Evolutionary conservation across 108 stramenopile genomes (phyloP).

Genomic region (Cylindrotheca closterium): DNA sequence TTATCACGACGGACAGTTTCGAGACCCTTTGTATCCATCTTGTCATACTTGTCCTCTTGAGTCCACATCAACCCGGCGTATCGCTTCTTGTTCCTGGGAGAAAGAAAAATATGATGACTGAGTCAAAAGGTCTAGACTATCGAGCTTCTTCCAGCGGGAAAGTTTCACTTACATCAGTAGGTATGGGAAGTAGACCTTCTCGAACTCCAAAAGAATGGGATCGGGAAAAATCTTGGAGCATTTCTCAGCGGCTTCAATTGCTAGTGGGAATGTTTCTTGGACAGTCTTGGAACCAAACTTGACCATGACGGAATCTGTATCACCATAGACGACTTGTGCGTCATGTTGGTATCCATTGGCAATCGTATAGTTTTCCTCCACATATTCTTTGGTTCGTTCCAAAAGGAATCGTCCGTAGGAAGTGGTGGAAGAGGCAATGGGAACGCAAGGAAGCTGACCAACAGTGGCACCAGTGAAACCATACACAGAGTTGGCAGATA

Average conservation of each 20-base stretch:
- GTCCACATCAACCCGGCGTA: conserved; percentile 99
- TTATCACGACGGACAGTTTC: conserved; percentile 99
- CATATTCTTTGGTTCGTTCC: conserved; percentile 91
- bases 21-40: conserved; percentile 99
- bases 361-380: conserved; percentile 92
- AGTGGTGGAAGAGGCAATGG: conserved; percentile 97
- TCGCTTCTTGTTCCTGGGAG: conserved; percentile 91
- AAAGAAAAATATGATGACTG: conserved; percentile 23
- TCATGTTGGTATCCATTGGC: conserved; percentile 93
- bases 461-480: conserved; percentile 99
- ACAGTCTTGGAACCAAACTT: conserved; percentile 96
- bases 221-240: conserved; percentile 93
- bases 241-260: conserved; percentile 93
- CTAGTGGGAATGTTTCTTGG: conserved; percentile 92
- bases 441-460: conserved; percentile 97
- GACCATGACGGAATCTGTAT: conserved; percentile 99
- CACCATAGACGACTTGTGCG: conserved; percentile 98
- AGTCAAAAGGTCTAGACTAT: too few relatives aligned
- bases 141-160: not conserved
- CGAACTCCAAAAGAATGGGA: conserved; percentile 92
- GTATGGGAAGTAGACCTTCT: conserved; percentile 99
- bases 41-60: conserved; percentile 92
- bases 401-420: conserved; percentile 94
- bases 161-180: conserved; percentile 72
- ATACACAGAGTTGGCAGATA: conserved; percentile 98